These are phyloP conservation scores for Piloderma croceum DNA, from an alignment of 768 basidiomycete genomes.

Conservation along the genomic window DNA sequence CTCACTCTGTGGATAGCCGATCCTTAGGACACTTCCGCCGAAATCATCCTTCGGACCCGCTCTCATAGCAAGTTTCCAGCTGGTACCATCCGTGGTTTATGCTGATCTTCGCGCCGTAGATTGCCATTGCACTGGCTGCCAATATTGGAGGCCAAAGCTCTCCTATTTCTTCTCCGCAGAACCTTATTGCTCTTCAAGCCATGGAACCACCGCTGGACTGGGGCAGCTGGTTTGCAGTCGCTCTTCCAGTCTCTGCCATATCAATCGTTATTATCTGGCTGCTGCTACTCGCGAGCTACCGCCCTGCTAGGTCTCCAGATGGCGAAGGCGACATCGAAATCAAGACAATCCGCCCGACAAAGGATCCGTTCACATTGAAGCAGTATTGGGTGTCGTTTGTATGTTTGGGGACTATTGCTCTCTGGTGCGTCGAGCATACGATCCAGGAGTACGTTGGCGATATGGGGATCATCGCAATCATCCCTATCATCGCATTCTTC, in stretches of 20 bases:
- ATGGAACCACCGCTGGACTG: conserved; percentile 88
- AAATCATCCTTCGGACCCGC: conserved; percentile 85
- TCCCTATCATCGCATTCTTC: conserved; percentile 92
- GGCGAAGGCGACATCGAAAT: conserved; percentile 79
- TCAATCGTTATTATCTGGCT: conserved; percentile 92
- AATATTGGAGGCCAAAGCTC: conserved; percentile 98
- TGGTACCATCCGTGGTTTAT: conserved; percentile 1
- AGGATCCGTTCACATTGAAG: conserved; percentile 72
- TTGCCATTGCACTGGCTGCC: conserved; percentile 95
- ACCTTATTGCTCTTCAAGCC: conserved; percentile 81
- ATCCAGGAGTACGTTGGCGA: conserved; percentile 80
- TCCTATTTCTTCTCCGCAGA: conserved; percentile 97
- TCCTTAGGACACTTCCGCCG: conserved; percentile 83
- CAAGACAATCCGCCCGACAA: conserved; percentile 75
- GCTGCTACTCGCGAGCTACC: conserved; percentile 78
- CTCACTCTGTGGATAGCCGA: conserved; percentile 56
- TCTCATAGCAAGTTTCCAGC: conserved; percentile 66
- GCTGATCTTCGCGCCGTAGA: conserved; percentile 37
- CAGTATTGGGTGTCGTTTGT: conserved; percentile 90
- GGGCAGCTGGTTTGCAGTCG: conserved; percentile 90
- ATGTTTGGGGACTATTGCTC: conserved; percentile 73
- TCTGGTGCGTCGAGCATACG: conserved; percentile 86
- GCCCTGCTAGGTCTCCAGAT: conserved; percentile 63
- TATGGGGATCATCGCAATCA: conserved; percentile 95
- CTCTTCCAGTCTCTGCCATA: conserved; percentile 82